Evolutionary conservation across 345 rosid genomes (phyloP), one percentile per base, ranked within the genome.

Genomic region (Citrus maxima): DNA sequence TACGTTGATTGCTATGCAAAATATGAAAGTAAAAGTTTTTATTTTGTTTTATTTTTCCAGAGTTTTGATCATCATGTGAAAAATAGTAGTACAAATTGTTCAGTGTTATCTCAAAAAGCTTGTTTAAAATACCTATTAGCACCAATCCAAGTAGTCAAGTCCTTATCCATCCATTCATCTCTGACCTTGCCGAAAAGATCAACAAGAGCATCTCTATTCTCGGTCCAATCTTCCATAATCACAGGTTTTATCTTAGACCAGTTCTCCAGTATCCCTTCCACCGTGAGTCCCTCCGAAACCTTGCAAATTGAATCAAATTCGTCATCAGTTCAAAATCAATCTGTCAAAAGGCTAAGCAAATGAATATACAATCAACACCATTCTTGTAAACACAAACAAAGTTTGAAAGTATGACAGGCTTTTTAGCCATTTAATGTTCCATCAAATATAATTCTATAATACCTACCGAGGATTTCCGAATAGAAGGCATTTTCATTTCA

Each of bases 81-180:
- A 69, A 27, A 6, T 28, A 78, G 63, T 21, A 63, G 19, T 61
- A 35, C 9, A 9, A 30, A 4, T 22, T 76, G 37, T 42, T 69
- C 34, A 21, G 62, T 24, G 12, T 21, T 22, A 59, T 65, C 30
- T 67, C 76, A 60, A 60, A 46, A 63, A 59, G 66, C 56, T 27
- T 4, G 4, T 65, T 59, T 40, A 61, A 65, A 42, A 40, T 85
- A 92, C 99, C 96, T 93, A 82, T 95, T 95, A n/a, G 99, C 98
- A 87, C 90, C 91, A 76, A 95, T 92, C 97, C 96, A 93, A 66
- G 96, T 88, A 6, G 87, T 73, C 87, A 93, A 82, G 82, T 92
- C 97, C 18, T 77, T 83, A 37, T 87, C 90, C 51, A 95, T 90
- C 99, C 99, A 95, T 78, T 93, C 91, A 84, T 95, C 99, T 83